Evolutionary conservation across 192 early-diverging fungal genomes (phyloP).

Genomic region (Coemansia umbellata): DNA sequence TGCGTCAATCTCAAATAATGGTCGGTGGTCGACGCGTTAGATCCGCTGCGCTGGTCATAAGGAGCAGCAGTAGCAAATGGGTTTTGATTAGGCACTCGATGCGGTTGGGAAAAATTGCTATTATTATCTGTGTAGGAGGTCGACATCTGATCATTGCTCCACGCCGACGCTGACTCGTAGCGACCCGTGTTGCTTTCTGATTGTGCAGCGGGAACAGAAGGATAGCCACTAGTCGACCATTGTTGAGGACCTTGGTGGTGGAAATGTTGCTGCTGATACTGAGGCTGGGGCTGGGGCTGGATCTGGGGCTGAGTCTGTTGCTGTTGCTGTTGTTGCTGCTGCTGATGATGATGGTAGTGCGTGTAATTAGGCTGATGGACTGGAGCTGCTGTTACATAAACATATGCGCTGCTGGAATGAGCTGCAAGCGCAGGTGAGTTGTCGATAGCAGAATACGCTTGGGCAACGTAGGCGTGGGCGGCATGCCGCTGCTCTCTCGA

Average conservation of each 20-base stretch:
- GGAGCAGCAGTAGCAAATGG: slow-evolving; percentile 9
- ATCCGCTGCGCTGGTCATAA: slow-evolving; percentile 2
- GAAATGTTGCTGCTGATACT: not conserved
- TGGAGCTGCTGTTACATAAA: slow-evolving; percentile 4
- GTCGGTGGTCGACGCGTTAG: slow-evolving; percentile 6
- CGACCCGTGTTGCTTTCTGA: slow-evolving; percentile 10
- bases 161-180: slow-evolving; percentile 27
- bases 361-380: slow-evolving; percentile 10
- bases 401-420: slow-evolving; percentile 1
- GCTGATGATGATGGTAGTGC: slow-evolving; percentile 14
- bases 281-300: slow-evolving; percentile 1
- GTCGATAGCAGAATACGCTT: too few species aligned
- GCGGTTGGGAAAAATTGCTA: slow-evolving; percentile 37
- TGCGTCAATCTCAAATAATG: slow-evolving; percentile 7
- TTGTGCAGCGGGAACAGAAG: slow-evolving; percentile 2
- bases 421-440: too few species aligned
- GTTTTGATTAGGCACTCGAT: slow-evolving; percentile 11
- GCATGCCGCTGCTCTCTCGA: too few species aligned
- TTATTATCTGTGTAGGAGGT: slow-evolving; percentile 33
- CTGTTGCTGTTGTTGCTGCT: slow-evolving; percentile 6
- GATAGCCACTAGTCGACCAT: slow-evolving; percentile 13
- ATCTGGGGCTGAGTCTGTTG: slow-evolving; percentile 11
- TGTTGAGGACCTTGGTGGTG: slow-evolving; percentile 5
- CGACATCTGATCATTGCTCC: slow-evolving; percentile 44
- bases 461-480: too few species aligned